phyloP scores from a whole-genome alignment of 306 rosid species.

The Malus sieversii region DNA sequence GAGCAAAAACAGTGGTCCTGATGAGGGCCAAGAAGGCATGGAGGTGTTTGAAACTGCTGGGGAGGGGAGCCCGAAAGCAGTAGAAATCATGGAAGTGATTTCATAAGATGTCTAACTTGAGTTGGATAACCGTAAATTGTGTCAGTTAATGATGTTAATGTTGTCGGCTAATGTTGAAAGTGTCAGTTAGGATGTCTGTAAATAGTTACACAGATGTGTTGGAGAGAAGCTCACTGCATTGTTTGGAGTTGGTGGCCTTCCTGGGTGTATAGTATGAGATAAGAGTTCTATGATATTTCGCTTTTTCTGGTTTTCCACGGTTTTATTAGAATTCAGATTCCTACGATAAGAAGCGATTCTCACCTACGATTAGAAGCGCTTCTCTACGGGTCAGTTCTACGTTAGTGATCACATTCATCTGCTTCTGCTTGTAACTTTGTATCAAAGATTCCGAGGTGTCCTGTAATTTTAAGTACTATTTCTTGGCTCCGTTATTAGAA shows the following conservation, averaged over 20 bases:
- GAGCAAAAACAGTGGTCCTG: slow-evolving; percentile 14
- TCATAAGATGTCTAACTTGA: slow-evolving; percentile 18
- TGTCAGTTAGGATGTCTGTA: slow-evolving; percentile 34
- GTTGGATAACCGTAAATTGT: slow-evolving; percentile 15
- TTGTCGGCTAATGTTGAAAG: slow-evolving; percentile 19
- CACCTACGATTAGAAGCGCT: slow-evolving; percentile 14
- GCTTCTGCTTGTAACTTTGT: slow-evolving; percentile 4
- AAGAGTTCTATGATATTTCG: background rate
- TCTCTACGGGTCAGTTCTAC: slow-evolving; percentile 1
- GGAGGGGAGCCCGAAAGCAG: slow-evolving; percentile 24
- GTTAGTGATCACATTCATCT: background rate
- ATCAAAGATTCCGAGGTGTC: background rate
- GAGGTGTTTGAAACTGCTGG: slow-evolving; percentile 30
- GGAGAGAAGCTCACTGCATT: slow-evolving; percentile 30
- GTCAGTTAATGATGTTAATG: slow-evolving; percentile 24
- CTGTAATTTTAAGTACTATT: background rate
- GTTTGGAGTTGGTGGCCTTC: slow-evolving; percentile 29
- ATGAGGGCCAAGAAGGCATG: slow-evolving; percentile 5
- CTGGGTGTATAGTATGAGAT: slow-evolving; percentile 52
- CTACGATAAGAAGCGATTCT: slow-evolving; percentile 6
- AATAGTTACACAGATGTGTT: slow-evolving; percentile 38
- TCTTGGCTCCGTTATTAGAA: background rate
- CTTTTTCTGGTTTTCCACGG: slow-evolving; percentile 18
- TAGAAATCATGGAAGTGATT: slow-evolving; percentile 37
- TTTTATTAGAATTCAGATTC: slow-evolving; percentile 26